These are phyloP conservation scores for Meira nashicola DNA, from an alignment of 1,284 basidiomycete genomes.

Conservation along the genomic window DNA sequence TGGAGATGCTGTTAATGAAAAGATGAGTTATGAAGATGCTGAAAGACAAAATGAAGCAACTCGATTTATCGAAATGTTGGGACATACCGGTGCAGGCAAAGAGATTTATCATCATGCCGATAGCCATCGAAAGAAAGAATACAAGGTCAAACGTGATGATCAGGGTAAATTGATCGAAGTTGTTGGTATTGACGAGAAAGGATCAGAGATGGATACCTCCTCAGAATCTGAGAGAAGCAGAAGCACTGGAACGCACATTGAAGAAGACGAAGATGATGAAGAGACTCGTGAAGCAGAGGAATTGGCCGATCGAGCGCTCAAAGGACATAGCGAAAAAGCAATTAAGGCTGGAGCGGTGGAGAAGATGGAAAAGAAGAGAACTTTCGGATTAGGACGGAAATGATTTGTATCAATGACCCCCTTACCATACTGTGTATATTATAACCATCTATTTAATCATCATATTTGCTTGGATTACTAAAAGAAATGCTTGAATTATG, in stretches of 20 bases:
- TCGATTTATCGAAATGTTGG: constrained; percentile 5
- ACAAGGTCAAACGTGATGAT: neutral
- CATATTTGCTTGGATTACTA: too few relatives aligned
- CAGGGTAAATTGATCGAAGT: neutral
- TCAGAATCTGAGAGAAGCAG: neutral
- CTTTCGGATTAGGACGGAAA: too few relatives aligned
- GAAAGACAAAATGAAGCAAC: constrained; percentile 2
- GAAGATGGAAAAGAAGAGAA: constrained; percentile 8
- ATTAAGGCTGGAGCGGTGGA: constrained; percentile 8
- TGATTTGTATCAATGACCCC: too few relatives aligned
- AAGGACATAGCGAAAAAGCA: constrained; percentile 9
- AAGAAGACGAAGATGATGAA: constrained; percentile 10
- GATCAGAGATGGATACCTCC: neutral
- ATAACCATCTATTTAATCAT: too few relatives aligned
- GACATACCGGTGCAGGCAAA: neutral
- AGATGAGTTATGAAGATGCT: constrained; percentile 5
- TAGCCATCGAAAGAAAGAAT: neutral
- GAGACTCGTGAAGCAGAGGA: constrained; percentile 6
- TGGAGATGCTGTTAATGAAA: constrained; percentile 23
- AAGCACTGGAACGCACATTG: neutral
- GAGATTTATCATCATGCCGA: neutral
- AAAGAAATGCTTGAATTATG: too few relatives aligned
- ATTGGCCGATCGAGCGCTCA: constrained; percentile 3
- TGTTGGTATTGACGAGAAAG: neutral
- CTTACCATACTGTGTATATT: too few relatives aligned